These are phyloP conservation scores for Tetradesmus obliquus DNA, from an alignment of 139 green algal species.

Conservation along the genomic window DNA sequence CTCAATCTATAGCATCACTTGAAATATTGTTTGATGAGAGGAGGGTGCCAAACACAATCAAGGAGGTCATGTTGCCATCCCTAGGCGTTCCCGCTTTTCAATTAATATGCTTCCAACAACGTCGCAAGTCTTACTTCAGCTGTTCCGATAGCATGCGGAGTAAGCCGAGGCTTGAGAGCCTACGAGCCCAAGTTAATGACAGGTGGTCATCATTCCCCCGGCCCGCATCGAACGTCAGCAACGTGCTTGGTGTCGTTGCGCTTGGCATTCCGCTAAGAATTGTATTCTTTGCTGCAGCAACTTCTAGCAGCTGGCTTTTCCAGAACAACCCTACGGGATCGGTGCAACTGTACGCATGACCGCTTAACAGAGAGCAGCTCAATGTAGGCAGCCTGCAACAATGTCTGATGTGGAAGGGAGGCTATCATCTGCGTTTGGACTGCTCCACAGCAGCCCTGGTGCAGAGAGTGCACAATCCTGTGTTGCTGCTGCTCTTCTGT, in stretches of 20 bases:
- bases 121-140: background rate
- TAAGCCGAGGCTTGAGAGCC: background rate
- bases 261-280: too few relatives aligned
- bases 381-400: background rate
- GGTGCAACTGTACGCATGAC: background rate
- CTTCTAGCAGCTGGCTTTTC: background rate
- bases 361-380: background rate
- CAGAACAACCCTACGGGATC: background rate
- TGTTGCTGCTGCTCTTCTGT: background rate
- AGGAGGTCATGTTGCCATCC: background rate
- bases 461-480: background rate
- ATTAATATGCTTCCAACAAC: background rate
- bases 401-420: background rate
- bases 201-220: background rate
- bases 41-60: background rate
- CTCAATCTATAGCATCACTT: background rate
- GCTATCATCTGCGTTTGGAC: background rate
- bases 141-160: background rate
- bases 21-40: background rate
- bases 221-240: too few relatives aligned
- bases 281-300: too few relatives aligned
- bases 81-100: background rate
- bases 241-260: too few relatives aligned
- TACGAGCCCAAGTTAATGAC: background rate
- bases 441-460: background rate